Percentiles rank a stretch among this genome's conserved stretches.
Conservation (phyloP, 2,329 filamentous ascomycete species). For the Scortechinia acanthostroma region DNA sequence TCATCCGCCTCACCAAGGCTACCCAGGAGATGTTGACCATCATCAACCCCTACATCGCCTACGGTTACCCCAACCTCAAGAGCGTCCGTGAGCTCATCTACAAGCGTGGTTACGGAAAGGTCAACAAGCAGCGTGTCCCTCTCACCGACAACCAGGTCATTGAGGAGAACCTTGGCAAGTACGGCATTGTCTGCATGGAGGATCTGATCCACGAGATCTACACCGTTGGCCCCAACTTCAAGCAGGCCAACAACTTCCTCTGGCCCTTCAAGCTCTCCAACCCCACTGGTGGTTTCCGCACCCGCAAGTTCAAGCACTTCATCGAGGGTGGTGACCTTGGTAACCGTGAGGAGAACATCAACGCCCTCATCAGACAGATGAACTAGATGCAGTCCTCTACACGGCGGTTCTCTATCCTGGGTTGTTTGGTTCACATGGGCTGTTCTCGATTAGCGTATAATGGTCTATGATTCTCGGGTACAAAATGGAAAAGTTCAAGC, state of each 20-base stretch:
- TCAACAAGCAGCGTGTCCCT: constrained; percentile 94
- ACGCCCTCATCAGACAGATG: constrained; percentile 93
- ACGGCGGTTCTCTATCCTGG: neutral
- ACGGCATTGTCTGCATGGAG: constrained; percentile 98
- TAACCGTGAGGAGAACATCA: constrained; percentile 98
- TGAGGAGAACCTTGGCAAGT: constrained; percentile 93
- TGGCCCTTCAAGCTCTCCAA: constrained; percentile 99
- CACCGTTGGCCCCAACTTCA: constrained; percentile 98
- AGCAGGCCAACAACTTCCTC: constrained; percentile 97
- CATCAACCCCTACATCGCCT: constrained; percentile 97
- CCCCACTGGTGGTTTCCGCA: constrained; percentile 91
- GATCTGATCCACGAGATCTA: constrained; percentile 99
- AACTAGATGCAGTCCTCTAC: constrained; percentile 61
- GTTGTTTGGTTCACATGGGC: neutral
- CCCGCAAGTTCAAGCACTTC: constrained; percentile 98
- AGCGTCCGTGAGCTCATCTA: constrained; percentile 98
- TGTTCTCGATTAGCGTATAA: neutral
- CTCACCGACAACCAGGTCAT: constrained; percentile 97
- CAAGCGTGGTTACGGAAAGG: constrained; percentile 99
- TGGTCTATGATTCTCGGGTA: constrained; percentile 1
- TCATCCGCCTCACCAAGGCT: constrained; percentile 95
- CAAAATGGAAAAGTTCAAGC: neutral
- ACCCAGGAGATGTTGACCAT: constrained; percentile 96
- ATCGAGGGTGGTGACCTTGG: constrained; percentile 97
- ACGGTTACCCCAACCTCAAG: constrained; percentile 99